Conservation (phyloP, 805 yeast species). For the Zygoascus tannicola region DNA sequence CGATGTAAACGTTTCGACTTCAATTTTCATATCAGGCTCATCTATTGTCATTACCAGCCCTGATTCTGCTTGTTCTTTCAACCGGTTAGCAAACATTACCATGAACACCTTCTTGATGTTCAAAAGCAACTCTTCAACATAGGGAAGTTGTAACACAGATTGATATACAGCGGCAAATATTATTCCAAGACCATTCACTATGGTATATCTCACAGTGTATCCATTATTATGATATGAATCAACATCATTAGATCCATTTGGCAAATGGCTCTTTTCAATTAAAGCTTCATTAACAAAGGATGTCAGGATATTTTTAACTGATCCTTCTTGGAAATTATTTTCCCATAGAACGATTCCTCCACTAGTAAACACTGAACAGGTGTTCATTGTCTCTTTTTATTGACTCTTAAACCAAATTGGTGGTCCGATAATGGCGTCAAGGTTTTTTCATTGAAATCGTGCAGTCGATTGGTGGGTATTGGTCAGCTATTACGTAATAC, state of each 20-base stretch:
- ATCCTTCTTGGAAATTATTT: constrained; percentile 33
- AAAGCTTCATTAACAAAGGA: constrained; percentile 41
- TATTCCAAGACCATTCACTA: constrained; percentile 36
- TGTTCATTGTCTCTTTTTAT: constrained; percentile 21
- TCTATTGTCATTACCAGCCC: constrained; percentile 9
- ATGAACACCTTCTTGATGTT: constrained; percentile 28
- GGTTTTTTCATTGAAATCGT: too few species aligned
- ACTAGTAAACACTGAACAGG: constrained; percentile 40
- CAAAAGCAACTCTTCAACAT: constrained; percentile 26
- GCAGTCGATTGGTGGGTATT: too few species aligned
- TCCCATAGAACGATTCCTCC: constrained; percentile 47
- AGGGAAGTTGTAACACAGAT: constrained; percentile 26
- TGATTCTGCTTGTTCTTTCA: constrained; percentile 7
- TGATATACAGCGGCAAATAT: constrained; percentile 31
- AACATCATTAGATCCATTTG: constrained; percentile 7
- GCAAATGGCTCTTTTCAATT: constrained; percentile 28
- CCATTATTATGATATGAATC: constrained; percentile 30
- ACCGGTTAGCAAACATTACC: constrained; percentile 19
- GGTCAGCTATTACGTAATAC: too few species aligned
- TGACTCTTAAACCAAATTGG: too few species aligned
- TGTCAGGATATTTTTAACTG: constrained; percentile 32
- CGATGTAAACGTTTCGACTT: constrained; percentile 20
- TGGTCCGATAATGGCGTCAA: too few species aligned
- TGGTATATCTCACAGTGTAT: constrained; percentile 38
- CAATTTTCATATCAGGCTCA: constrained; percentile 3